Evolutionary conservation across 371 early-diverging fungal species (phyloP).

Genomic region (Mucor irregularis): DNA sequence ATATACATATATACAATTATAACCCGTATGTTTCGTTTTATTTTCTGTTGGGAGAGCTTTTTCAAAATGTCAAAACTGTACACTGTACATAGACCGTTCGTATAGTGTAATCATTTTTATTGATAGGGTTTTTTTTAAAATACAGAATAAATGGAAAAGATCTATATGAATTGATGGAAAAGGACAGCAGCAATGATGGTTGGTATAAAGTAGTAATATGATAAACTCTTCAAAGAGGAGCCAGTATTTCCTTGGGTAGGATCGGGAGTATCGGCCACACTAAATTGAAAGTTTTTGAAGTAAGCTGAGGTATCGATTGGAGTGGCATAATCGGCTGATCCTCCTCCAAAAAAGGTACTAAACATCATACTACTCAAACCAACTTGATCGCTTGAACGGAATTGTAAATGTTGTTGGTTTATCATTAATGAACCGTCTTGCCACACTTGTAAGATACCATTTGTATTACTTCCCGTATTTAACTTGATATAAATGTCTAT

Average conservation of each 20-base stretch:
- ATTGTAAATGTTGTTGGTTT: slow-evolving; percentile 35
- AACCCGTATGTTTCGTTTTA: background rate
- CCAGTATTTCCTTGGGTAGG: slow-evolving; percentile 12
- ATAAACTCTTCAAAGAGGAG: background rate
- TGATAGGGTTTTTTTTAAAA: background rate
- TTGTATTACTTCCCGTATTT: slow-evolving; percentile 36
- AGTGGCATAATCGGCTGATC: slow-evolving; percentile 38
- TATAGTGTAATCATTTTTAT: background rate
- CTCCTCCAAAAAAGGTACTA: slow-evolving; percentile 57
- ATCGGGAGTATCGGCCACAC: slow-evolving; percentile 26
- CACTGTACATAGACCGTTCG: too few species aligned
- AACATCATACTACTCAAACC: slow-evolving; percentile 43
- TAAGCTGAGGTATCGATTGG: slow-evolving; percentile 35
- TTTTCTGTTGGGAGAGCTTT: too few species aligned
- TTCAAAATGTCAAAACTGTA: too few species aligned
- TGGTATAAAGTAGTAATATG: background rate
- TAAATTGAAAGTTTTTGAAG: slow-evolving; percentile 43
- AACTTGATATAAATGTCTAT: slow-evolving; percentile 44
- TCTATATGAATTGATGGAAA: background rate
- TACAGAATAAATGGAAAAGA: background rate
- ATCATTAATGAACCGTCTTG: slow-evolving; percentile 38
- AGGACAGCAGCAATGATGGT: background rate
- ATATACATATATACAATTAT: background rate
- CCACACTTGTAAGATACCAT: slow-evolving; percentile 43
- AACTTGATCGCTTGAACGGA: slow-evolving; percentile 24